These are phyloP conservation scores for Sporormia fimetaria DNA, from an alignment of 495 filamentous ascomycete genomes.

Conservation along the genomic window DNA sequence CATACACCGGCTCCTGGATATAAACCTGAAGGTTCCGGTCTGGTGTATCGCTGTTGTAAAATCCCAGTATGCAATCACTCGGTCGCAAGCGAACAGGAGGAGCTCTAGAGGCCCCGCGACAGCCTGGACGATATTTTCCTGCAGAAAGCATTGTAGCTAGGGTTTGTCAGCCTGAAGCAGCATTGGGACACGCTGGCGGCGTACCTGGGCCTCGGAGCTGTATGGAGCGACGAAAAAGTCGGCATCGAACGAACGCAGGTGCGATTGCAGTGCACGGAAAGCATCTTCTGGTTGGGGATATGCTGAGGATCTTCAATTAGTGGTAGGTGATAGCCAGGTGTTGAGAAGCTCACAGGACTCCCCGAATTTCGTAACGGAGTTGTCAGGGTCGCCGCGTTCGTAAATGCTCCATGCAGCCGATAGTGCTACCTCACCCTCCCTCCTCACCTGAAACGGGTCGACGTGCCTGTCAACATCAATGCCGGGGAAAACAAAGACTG, in stretches of 20 bases:
- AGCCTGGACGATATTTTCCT: slow-evolving; percentile 59
- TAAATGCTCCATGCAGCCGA: slow-evolving; percentile 76
- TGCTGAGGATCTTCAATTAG: slow-evolving; percentile 11
- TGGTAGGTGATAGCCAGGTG: neutral
- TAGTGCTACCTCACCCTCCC: slow-evolving; percentile 29
- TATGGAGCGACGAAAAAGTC: slow-evolving; percentile 84
- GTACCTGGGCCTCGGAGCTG: slow-evolving; percentile 78
- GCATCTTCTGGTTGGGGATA: slow-evolving; percentile 23
- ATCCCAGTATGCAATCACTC: slow-evolving; percentile 69
- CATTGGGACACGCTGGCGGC: neutral
- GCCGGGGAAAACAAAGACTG: slow-evolving; percentile 83
- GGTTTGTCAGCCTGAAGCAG: neutral
- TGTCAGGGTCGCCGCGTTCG: slow-evolving; percentile 61
- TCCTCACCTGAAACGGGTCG: slow-evolving; percentile 41
- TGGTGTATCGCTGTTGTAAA: slow-evolving; percentile 42
- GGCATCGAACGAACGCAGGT: slow-evolving; percentile 55
- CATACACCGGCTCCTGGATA: slow-evolving; percentile 59
- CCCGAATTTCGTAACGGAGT: slow-evolving; percentile 74
- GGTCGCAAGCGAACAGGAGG: slow-evolving; percentile 75
- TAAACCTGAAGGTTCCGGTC: slow-evolving; percentile 50
- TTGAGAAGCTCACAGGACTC: slow-evolving; percentile 51
- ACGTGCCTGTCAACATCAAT: slow-evolving; percentile 64
- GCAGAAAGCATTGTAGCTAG: slow-evolving; percentile 73
- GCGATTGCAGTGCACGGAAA: slow-evolving; percentile 45
- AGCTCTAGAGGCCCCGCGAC: slow-evolving; percentile 80